Conservation (phyloP, 495 filamentous ascomycete genomes). For the Penicillium silybi region DNA sequence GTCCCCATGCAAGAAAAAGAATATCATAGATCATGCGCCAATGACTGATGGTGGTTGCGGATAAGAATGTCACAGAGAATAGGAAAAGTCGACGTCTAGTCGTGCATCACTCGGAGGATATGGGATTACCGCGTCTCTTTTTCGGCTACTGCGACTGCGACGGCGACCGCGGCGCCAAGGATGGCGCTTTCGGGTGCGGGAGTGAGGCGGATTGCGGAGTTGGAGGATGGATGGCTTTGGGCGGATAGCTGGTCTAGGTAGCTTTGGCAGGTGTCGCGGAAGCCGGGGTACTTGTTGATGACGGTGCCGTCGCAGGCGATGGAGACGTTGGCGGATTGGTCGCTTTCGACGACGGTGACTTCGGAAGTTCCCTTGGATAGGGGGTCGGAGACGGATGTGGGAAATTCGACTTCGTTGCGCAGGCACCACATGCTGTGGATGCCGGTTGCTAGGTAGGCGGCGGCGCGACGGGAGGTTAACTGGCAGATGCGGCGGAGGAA, state of each 20-base stretch:
- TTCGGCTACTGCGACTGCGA: slow-evolving; percentile 40
- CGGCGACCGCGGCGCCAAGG: slow-evolving; percentile 54
- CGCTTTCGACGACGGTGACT: slow-evolving; percentile 41
- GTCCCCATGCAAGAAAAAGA: neutral
- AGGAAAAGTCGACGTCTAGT: slow-evolving; percentile 10
- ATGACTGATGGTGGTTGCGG: slow-evolving; percentile 6
- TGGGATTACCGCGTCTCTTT: slow-evolving; percentile 8
- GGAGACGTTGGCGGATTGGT: slow-evolving; percentile 27
- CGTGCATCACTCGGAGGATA: slow-evolving; percentile 12
- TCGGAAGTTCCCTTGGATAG: slow-evolving; percentile 34
- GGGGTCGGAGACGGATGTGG: slow-evolving; percentile 17
- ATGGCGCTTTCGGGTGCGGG: slow-evolving; percentile 52
- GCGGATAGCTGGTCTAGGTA: slow-evolving; percentile 46
- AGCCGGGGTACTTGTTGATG: slow-evolving; percentile 57
- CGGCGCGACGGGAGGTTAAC: slow-evolving; percentile 57
- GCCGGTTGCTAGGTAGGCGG: slow-evolving; percentile 59
- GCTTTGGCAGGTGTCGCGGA: slow-evolving; percentile 47
- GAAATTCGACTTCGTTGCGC: slow-evolving; percentile 46
- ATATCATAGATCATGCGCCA: slow-evolving; percentile 14
- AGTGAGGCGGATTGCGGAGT: slow-evolving; percentile 40
- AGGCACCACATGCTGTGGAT: slow-evolving; percentile 63
- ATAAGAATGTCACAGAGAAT: slow-evolving; percentile 15
- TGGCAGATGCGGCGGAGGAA: slow-evolving; percentile 52
- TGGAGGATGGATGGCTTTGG: slow-evolving; percentile 20
- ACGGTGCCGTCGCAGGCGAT: slow-evolving; percentile 59